These are phyloP conservation scores for Termitomyces sp. DNA, from an alignment of 768 basidiomycete species.

Conservation along the genomic window DNA sequence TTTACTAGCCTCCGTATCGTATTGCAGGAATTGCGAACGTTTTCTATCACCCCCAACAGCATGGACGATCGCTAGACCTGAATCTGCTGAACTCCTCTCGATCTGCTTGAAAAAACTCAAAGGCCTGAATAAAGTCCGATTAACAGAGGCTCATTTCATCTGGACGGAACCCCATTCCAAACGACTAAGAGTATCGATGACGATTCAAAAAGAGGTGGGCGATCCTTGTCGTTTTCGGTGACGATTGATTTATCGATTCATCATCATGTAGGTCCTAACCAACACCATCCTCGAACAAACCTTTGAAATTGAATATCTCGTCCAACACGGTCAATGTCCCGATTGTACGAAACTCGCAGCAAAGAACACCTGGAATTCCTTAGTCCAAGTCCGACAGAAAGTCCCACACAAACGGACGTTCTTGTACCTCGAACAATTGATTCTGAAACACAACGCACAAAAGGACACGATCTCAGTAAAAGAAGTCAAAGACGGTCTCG, in stretches of 20 bases:
- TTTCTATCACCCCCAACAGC: conserved; percentile 87
- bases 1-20: conserved; percentile 82
- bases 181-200: conserved; percentile 86
- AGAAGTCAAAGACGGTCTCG: conserved; percentile 91
- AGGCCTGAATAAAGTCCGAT: conserved; percentile 87
- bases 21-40: conserved; percentile 94
- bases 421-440: conserved; percentile 94
- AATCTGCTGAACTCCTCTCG: conserved; percentile 90
- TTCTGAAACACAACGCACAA: conserved; percentile 94
- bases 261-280: conserved; percentile 67
- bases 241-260: background rate
- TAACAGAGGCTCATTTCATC: conserved; percentile 98
- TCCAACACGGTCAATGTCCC: conserved; percentile 93
- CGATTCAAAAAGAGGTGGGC: conserved; percentile 95
- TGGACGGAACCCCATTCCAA: conserved; percentile 99
- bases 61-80: conserved; percentile 84
- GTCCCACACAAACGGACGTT: conserved; percentile 98
- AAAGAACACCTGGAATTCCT: conserved; percentile 98
- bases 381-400: conserved; percentile 99
- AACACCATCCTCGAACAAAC: conserved; percentile 96
- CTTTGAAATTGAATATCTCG: conserved; percentile 94
- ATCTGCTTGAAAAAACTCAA: conserved; percentile 95
- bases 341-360: conserved; percentile 93
- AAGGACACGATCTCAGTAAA: conserved; percentile 93
- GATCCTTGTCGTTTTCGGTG: background rate